phyloP scores from a whole-genome alignment of 306 rosid species.

The Fragaria nilgerrensis region DNA sequence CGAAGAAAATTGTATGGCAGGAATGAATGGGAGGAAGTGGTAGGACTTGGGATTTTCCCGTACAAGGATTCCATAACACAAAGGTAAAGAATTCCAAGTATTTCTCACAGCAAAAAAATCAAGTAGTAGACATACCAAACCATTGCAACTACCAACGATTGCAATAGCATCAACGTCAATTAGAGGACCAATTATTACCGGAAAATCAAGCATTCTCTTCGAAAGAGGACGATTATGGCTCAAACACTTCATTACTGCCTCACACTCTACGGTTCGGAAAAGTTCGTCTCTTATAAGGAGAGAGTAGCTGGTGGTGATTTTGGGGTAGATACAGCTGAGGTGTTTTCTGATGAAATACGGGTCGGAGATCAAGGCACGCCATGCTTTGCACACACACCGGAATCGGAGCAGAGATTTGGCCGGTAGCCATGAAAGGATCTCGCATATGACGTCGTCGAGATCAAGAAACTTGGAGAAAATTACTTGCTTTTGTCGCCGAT shows the following conservation, averaged over 20 bases:
- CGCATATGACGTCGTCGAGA: background rate
- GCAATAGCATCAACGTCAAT: fast-evolving
- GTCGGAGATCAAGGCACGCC: background rate
- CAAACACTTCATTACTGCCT: background rate
- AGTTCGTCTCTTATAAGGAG: background rate
- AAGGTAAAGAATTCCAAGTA: background rate
- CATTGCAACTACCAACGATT: background rate
- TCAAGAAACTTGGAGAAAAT: background rate
- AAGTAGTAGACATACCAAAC: background rate
- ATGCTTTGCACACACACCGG: background rate
- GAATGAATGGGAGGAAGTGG: background rate
- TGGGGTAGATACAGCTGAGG: background rate
- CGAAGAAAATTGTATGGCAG: fast-evolving
- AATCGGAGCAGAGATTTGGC: background rate
- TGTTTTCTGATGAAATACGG: background rate
- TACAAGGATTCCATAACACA: background rate
- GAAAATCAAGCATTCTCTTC: background rate
- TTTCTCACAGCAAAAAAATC: background rate
- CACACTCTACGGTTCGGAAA: background rate
- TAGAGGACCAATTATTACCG: background rate
- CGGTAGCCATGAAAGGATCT: background rate
- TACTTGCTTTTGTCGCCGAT: too few species aligned
- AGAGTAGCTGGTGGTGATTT: background rate
- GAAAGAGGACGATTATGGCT: background rate
- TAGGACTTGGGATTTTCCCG: background rate